Evolutionary conservation across 208 protist genomes (phyloP).

Genomic region (Leptomonas seymouri): DNA sequence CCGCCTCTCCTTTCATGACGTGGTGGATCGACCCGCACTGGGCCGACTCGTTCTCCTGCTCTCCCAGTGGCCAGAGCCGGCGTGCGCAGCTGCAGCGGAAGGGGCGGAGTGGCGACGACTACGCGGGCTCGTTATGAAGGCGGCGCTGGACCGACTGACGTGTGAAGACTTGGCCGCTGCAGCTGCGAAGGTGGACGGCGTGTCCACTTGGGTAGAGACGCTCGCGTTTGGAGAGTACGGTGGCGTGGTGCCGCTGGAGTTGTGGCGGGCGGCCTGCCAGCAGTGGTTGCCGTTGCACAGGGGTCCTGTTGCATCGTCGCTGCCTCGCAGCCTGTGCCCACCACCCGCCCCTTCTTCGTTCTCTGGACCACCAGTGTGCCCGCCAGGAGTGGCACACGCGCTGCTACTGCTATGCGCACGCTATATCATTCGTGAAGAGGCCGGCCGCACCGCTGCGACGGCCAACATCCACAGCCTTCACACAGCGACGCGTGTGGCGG

Average conservation of each 20-base stretch:
- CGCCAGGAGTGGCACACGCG: conserved; percentile 14
- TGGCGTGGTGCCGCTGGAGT: conserved; percentile 32
- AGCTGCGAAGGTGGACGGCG: background rate
- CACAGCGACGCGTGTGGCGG: conserved; percentile 25
- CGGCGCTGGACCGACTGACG: conserved; percentile 26
- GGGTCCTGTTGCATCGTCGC: too few species aligned
- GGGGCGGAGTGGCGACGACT: conserved; percentile 64
- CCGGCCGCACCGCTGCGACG: background rate
- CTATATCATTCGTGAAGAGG: conserved; percentile 1
- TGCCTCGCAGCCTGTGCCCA: too few species aligned
- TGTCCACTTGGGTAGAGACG: conserved; percentile 39
- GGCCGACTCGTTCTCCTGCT: conserved; percentile 19
- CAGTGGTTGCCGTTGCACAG: background rate
- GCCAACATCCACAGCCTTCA: conserved; percentile 22
- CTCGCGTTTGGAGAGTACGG: conserved; percentile 47
- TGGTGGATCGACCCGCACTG: conserved; percentile 16
- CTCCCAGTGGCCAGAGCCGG: conserved; percentile 21
- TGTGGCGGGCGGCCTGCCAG: conserved; percentile 47
- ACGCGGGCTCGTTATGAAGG: conserved; percentile 47
- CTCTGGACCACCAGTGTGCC: background rate
- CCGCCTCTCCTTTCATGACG: conserved; percentile 36
- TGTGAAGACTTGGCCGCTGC: conserved; percentile 20
- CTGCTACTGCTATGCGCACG: conserved; percentile 33
- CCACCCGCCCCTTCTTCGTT: background rate
- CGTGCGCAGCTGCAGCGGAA: background rate